Evolutionary conservation across 805 yeast genomes (phyloP), one percentile per base, ranked within the genome.

Genomic region (Suhomyces vadensis): DNA sequence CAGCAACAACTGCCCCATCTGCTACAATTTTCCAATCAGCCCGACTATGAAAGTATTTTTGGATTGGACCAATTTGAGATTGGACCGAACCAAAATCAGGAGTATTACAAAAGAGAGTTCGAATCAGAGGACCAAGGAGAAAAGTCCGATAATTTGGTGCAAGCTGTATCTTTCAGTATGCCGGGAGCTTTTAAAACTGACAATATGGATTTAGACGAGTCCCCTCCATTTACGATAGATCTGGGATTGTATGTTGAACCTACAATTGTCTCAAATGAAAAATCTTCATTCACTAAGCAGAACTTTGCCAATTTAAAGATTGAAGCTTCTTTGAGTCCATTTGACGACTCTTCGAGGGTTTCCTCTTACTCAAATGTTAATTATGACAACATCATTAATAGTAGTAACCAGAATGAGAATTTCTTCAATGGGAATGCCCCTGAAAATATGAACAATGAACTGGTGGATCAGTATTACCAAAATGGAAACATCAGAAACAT

Each of bases 211-310:
- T 37, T 68, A 11, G 74, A 68, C 41, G 69, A 63, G 22, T 56
- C 63, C 14, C 71, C 72, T 7, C 70, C 69, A 11, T 65, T 66
- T 43, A 61, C 71, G 6, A 56, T 68, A 11, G 71, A 62, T 23
- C 64, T 60, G 61, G 67, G 65, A 29, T 16, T 40, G 10, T 40
- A 31, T 8, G n/a, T 33, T 3, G 43, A 40, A n/a, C 37, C 37
- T 17, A 24, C 19, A 1, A 23, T 24, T 1, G 31, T 11, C 17
- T 16, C 40, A 21, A 9, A 11, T n/a, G 20, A 17, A 16, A 24
- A 16, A 3, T 11, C 22, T n/a, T 16, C 9, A 5, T 31, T 20
- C 17, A 20, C 16, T 9, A 21, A 31, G 8, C 29, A 25, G 6
- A 33, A 14, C 24, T 19, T 19, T 5, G 20, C 7, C 5, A 19